Conservation (phyloP, 2,329 filamentous ascomycete species). For the Fusarium mangiferae region DNA sequence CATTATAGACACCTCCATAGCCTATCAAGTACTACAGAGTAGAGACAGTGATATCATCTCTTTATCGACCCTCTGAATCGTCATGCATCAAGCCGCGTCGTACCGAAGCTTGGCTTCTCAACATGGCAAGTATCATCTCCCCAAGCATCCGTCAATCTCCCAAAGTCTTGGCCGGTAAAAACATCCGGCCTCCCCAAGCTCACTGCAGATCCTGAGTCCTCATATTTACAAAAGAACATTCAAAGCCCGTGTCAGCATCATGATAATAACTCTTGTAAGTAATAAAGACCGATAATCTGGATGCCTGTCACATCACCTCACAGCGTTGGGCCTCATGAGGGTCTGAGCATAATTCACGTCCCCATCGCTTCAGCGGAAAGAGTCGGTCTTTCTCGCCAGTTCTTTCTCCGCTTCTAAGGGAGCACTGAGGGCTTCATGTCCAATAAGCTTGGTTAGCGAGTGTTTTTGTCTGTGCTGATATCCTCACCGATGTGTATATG, state of each 20-base stretch:
- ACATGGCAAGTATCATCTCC: constrained; percentile 35
- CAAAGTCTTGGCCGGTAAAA: constrained; percentile 5
- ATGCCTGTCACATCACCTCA: constrained; percentile 13
- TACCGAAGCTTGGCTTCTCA: constrained; percentile 13
- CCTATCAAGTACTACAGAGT: neutral
- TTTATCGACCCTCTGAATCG: constrained; percentile 8
- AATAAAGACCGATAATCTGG: neutral
- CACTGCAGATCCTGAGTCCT: neutral
- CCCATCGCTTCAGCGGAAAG: constrained; percentile 20
- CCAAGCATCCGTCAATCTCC: constrained; percentile 22
- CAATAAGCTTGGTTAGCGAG: constrained; percentile 21
- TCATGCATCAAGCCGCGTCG: constrained; percentile 6
- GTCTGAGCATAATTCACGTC: neutral
- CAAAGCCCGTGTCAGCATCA: neutral
- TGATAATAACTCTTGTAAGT: constrained; percentile 1
- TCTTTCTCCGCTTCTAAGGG: constrained; percentile 35
- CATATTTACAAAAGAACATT: neutral
- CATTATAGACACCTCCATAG: neutral
- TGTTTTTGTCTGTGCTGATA: neutral
- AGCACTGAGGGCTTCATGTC: constrained; percentile 15
- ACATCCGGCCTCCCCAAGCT: constrained; percentile 5
- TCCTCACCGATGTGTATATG: constrained; percentile 3
- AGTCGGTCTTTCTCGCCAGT: constrained; percentile 36
- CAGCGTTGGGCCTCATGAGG: constrained; percentile 7
- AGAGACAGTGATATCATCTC: constrained; percentile 1